Evolutionary conservation across 2,329 filamentous ascomycete genomes (phyloP), one percentile per base, ranked within the genome.

Genomic region (Aspergillus ochraceus): DNA sequence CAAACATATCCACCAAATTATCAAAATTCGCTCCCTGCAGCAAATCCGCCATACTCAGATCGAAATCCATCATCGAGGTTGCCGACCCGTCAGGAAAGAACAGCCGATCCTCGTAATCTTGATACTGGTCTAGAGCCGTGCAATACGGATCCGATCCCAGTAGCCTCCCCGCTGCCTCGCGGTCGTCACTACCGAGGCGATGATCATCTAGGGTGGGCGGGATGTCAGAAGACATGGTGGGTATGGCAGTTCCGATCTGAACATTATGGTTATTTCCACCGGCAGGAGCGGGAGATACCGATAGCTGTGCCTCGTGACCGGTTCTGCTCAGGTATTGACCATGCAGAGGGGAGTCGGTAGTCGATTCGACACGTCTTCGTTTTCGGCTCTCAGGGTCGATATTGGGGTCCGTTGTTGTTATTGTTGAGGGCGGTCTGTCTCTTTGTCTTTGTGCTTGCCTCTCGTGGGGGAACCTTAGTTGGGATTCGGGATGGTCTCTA

Each of bases 21-120:
- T 74, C 69, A 52, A 72, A 72, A 47, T 70, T 68, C n/a, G 66
- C 69, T 22, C 68, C 71, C 24, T 73, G 66, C 30, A 75, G 64
- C 24, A 75, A 49, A 66, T 73, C 71, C 9, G 67, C 72, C 69
- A 71, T 74, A 30, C 68, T 72, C 30, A 70, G 63, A 59, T 74
- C 72, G 32, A 71, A 69, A 17, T 68, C 67, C 60, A 49, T 58
- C 57, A 55, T 24, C 12, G 52, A 39, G n/a, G 45, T 58, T 3
- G 51, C 45, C 17, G 52, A 36, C 4, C 29, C 47, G 11, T 52
- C 57, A 1, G 52, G 36, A 8, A 59, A 49, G 36, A 54, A 52
- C 11, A 59, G 20, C 6, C 47, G 47, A 14, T 54, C 36, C 14
- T 42, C 36, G 36, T 42, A 42, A 42, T 42, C 36, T 17, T 17